A percentile compares a stretch with the other conserved stretches of the same genome.
These are phyloP conservation scores for Escallonia herrerae DNA, from an alignment of 129 eudicot genomes.

Conservation along the genomic window DNA sequence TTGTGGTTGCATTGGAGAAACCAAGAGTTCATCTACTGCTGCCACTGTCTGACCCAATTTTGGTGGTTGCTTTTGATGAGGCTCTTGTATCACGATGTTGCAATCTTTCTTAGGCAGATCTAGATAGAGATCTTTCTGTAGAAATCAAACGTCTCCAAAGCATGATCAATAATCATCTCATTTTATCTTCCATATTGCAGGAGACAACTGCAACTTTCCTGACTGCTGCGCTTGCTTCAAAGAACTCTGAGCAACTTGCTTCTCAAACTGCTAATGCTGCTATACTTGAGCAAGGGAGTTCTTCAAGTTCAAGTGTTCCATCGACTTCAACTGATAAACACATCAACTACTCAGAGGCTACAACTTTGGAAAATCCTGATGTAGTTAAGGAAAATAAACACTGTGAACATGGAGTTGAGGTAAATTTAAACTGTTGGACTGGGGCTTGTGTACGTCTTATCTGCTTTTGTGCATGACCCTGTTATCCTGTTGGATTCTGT, in stretches of 20 bases:
- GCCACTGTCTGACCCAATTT: no score
- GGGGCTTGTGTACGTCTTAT: neutral
- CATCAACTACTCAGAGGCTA: slow-evolving; percentile 19
- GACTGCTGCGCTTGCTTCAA: slow-evolving; percentile 73
- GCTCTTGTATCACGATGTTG: no score
- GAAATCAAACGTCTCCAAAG: no score
- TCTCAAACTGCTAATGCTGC: slow-evolving; percentile 22
- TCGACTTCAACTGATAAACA: slow-evolving; percentile 17
- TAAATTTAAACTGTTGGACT: slow-evolving; percentile 10
- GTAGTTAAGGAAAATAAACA: slow-evolving; percentile 18
- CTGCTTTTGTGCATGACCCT: neutral
- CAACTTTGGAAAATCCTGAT: slow-evolving; percentile 13
- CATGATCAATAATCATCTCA: no score
- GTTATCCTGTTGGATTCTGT: neutral
- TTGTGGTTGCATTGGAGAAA: neutral
- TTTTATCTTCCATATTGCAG: slow-evolving; percentile 29
- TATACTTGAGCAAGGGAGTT: slow-evolving; percentile 38
- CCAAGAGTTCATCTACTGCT: neutral
- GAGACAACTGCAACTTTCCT: slow-evolving; percentile 80
- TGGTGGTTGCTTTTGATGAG: no score
- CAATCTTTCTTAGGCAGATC: no score
- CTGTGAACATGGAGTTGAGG: slow-evolving; percentile 23
- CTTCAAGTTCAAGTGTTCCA: slow-evolving; percentile 24
- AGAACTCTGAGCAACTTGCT: slow-evolving; percentile 35
- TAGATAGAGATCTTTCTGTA: no score